Base-by-base conservation (phyloP, 345 rosid genomes). In the Eucalyptus marginata region DNA sequence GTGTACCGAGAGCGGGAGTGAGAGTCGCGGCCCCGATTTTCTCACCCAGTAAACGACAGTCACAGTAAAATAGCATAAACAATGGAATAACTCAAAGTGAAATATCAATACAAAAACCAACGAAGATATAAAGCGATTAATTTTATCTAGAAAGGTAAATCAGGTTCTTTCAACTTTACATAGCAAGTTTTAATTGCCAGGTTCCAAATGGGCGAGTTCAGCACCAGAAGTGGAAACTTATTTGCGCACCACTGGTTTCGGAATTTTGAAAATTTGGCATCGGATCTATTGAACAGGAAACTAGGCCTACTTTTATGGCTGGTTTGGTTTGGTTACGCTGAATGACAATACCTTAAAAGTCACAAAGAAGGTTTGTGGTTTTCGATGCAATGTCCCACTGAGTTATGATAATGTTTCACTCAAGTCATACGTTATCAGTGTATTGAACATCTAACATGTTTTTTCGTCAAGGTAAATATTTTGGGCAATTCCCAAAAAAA, bases 311-410 rank as follows among this genome's bases (percentile, higher is more conserved):
- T 27, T 59, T 59, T 27, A 59, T 59, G 31, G 15, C 6, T 4
- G 8, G 31, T 27, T 59, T 12, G n/a, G 0, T 27, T 27, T 29
- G 33, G 4, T 12, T 59, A 27, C 31, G 27, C 15, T 7, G 3
- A n/a, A n/a, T 64, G 36, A 13, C 10, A 3, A 29, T 3, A n/a
- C 5, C 20, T n/a, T 29, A 64, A n/a, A n/a, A 64, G 36, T 2
- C 1, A 2, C 18, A 64, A 29, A n/a, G 5, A 64, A 29, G 3
- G 76, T 64, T 64, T 7, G 3, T 64, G 36, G 1, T 64, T 64
- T 64, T 64, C 0, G 1, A n/a, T 64, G 17, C 2, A 2, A n/a
- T n/a, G 2, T 14, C 6, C 5, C 20, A n/a, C 0, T 1, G 3
- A 7, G 2, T 64, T 64, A n/a, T n/a, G 3, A 10, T 56, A 24